A percentile compares a stretch with the other conserved stretches of the same genome.
Conservation (phyloP, 2,329 filamentous ascomycete species). For the Emericellopsis cladophorae region DNA sequence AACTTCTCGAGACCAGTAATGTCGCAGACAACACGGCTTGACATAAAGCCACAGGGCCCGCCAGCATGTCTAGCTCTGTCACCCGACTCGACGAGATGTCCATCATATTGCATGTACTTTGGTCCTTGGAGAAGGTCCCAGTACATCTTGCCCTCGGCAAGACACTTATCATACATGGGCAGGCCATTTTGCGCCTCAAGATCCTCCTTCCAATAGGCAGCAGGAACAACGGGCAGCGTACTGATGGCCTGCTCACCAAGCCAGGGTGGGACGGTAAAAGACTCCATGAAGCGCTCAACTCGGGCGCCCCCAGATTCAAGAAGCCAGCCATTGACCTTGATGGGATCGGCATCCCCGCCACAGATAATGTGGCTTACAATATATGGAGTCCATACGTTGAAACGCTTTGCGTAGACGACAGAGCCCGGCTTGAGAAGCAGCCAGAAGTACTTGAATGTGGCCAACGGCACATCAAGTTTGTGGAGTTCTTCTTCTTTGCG, state of each 20-base stretch:
- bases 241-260: conserved; percentile 29
- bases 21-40: conserved; percentile 28
- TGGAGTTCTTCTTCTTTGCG: conserved; percentile 27
- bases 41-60: conserved; percentile 22
- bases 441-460: conserved; percentile 33
- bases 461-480: conserved; percentile 20
- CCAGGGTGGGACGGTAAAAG: conserved; percentile 22
- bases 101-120: conserved; percentile 32
- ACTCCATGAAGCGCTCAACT: conserved; percentile 23
- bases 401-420: conserved; percentile 26
- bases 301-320: conserved; percentile 19
- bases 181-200: conserved; percentile 15
- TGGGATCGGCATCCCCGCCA: conserved; percentile 8
- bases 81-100: conserved; percentile 19
- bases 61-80: conserved; percentile 12
- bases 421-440: conserved; percentile 31
- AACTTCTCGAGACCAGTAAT: conserved; percentile 26
- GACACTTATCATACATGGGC: conserved; percentile 21
- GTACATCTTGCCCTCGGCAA: conserved; percentile 27
- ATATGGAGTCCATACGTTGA: conserved; percentile 26
- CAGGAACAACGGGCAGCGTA: conserved; percentile 27
- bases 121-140: conserved; percentile 34
- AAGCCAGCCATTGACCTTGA: conserved; percentile 27
- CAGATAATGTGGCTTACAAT: conserved; percentile 22
- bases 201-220: conserved; percentile 25